Base-by-base conservation (phyloP, 768 basidiomycete species). In the Boletus subparvulus region DNA sequence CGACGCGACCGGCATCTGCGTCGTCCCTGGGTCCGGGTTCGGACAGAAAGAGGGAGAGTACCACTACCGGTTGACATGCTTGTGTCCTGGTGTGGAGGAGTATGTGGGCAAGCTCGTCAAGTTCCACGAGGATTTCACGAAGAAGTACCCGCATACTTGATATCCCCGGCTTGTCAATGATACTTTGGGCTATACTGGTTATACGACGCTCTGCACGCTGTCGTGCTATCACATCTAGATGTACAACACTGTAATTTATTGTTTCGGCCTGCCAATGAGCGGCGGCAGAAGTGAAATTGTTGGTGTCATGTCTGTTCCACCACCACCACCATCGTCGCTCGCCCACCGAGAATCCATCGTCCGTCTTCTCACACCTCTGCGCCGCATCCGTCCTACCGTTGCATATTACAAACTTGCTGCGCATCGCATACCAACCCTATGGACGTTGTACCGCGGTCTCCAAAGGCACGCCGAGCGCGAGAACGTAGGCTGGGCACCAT, bases 61-160 rank as follows among this genome's bases (percentile, higher is more conserved):
- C 74, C 96, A 99, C 74, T 88, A 97, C 69, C 78, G 96, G 36
- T 74, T 98, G 70, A 99, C 97, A 9, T 97, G 96, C 65, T 75
- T 98, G 61, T 97, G 94, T 65, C 94, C 94, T 3, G 93, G 92
- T 40, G 92, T 93, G 17, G 95, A 96, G 44, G 93, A 94, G 65
- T 98, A 94, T 69, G 89, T 96, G 10, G 79, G 80, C 35, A 88
- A 91, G 66, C 77, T 98, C 46, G 94, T 93, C 75, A 75, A 72
- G 55, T 90, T 90, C 82, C 88, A 90, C 67, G 66, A 73, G 52
- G 75, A 75, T 21, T 90, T 89, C 60, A 75, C 83, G 71, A 66
- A 70, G 54, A 82, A 80, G 73, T 83, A 83, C 58, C 56, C 56
- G 7, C 35, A 55, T 24, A 37, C 28, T 55, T 69, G 50, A 69